Evolutionary conservation across 257 asterid species (phyloP), one percentile per base, ranked within the genome.

Genomic region (Anisodus acutangulus): DNA sequence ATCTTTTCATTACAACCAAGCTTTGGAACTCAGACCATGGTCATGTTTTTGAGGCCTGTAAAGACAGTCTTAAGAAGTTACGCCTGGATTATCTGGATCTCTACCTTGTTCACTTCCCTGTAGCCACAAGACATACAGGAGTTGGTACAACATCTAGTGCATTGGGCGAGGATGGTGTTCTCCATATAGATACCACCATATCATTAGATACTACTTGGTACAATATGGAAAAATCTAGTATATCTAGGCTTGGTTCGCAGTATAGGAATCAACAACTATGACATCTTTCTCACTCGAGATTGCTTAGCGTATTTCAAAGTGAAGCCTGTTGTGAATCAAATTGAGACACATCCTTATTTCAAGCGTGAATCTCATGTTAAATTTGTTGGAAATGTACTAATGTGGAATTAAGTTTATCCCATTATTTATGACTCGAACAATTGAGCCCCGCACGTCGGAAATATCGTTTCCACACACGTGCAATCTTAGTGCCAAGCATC

Each of bases 21-120:
- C 90, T 92, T 9, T 92, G 96, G 96, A 92, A 90, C 82, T 92
- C 96, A n/a, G 96, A 92, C 79, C 96, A 92, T 63, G 93, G 94
- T 37, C 93, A 92, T 85, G 96, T 91, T 43, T 74, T 87, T 31
- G 94, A 90, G 90, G 96, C 94, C 68, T 92, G 96, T 81, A 92
- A 87, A 79, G 91, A 91, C 83, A 92, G 96, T 86, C 85, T 92
- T 13, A 88, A 88, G 90, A 92, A 91, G 89, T 85, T 92, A 54
- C 86, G 85, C 39, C 85, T 92, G 9, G 94, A 90, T 74, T 92
- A 92, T 86, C 88, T 92, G 54, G 96, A 92, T 82, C 88, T 92
- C 17, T 92, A 92, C 90, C 92, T 92, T 43, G 87, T 91, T 84
- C 96, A 92, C 83, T 92, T 92, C 80, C 94, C 94, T 1, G 67